Evolutionary conservation across 768 basidiomycete species (phyloP).

Genomic region (Russula ochroleuca): DNA sequence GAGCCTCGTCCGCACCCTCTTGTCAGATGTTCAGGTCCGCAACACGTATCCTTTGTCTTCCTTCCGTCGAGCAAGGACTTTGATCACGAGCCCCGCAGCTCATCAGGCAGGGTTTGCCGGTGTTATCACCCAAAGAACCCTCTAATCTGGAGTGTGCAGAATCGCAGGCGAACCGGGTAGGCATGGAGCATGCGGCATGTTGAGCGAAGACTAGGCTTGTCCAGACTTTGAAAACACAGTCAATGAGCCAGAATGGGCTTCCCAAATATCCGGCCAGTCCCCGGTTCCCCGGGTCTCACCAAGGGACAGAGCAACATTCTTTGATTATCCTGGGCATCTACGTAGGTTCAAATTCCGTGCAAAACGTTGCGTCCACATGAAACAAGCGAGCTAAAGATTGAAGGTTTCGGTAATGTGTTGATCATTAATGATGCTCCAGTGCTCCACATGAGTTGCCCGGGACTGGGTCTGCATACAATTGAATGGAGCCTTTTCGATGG

Average conservation of each 20-base stretch:
- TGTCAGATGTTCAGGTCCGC: not conserved
- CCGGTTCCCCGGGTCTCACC: not conserved
- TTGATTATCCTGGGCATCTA: not conserved
- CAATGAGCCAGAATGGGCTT: not conserved
- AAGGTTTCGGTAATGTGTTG: not conserved
- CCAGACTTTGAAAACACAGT: slow-evolving; percentile 2
- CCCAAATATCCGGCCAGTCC: not conserved
- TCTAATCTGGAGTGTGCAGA: not conserved
- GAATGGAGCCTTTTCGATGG: not conserved
- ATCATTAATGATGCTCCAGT: not conserved
- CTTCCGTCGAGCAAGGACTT: slow-evolving; percentile 9
- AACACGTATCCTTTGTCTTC: slow-evolving; percentile 2
- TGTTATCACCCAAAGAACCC: not conserved
- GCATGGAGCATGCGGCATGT: slow-evolving; percentile 4
- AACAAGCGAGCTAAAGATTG: not conserved
- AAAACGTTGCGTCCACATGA: not conserved
- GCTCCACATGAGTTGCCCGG: not conserved
- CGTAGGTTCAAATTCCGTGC: not conserved
- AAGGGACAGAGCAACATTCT: not conserved
- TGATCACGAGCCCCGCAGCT: slow-evolving; percentile 3
- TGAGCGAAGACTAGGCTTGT: not conserved
- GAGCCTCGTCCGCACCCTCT: not conserved
- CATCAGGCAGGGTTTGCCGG: not conserved
- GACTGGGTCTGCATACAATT: not conserved
- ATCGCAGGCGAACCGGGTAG: not conserved